A percentile compares a stretch with the other conserved stretches of the same genome.
phyloP scores from a whole-genome alignment of 345 rosid genomes.

The Eucalyptus marginata region DNA sequence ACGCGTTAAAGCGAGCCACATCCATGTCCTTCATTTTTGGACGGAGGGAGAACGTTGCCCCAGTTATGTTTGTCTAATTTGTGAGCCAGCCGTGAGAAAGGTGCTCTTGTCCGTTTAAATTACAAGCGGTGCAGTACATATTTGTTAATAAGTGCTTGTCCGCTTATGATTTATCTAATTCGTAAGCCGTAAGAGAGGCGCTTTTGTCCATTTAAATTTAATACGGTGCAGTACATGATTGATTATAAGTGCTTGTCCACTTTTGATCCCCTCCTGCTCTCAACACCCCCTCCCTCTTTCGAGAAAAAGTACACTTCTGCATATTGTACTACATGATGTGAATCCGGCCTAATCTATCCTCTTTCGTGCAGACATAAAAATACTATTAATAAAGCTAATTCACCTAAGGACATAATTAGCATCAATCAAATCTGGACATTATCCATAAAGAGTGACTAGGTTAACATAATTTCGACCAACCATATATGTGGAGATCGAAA shows the following conservation, averaged over 20 bases:
- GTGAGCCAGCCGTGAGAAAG: neutral
- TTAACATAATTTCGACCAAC: neutral
- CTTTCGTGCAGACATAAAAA: neutral
- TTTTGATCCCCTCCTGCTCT: neutral
- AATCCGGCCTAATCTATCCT: neutral
- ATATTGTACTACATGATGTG: neutral
- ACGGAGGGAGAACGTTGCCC: neutral
- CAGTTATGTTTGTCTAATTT: neutral
- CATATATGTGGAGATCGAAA: fast-evolving
- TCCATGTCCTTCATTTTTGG: neutral
- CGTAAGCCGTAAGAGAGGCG: too few relatives aligned
- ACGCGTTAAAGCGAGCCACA: neutral
- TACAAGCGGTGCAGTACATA: too few relatives aligned
- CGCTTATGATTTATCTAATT: too few relatives aligned
- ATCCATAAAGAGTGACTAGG: neutral
- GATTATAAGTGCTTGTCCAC: neutral
- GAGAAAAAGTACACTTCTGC: neutral
- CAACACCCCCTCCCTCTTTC: neutral
- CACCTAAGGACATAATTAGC: neutral
- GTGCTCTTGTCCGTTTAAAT: neutral
- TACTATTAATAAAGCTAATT: neutral
- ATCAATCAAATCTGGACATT: neutral
- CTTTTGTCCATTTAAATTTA: too few relatives aligned
- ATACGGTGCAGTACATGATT: too few relatives aligned
- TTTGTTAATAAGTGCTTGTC: too few relatives aligned